These are phyloP conservation scores for Breviolum minutum DNA, from an alignment of 73 alveolate genomes.

Conservation along the genomic window DNA sequence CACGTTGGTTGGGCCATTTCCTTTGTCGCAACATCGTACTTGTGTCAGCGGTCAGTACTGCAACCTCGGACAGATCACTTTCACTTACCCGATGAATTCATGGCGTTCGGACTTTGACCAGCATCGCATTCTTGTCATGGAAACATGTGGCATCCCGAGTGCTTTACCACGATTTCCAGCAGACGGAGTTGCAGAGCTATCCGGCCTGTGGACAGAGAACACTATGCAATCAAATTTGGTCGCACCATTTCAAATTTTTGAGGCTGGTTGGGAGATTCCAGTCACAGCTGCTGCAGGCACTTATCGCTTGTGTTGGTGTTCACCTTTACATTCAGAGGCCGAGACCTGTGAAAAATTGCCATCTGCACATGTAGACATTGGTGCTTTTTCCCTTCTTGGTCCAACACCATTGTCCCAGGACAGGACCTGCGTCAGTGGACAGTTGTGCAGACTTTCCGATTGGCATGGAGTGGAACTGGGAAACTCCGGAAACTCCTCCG, in stretches of 20 bases:
- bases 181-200: not conserved
- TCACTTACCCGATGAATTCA: too few species aligned
- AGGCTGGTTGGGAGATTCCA: not conserved
- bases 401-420: constrained; percentile 1
- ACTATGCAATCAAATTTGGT: not conserved
- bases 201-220: not conserved
- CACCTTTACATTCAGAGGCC: not conserved
- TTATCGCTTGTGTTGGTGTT: constrained; percentile 38
- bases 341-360: not conserved
- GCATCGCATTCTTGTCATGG: constrained; percentile 16
- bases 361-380: not conserved
- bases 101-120: too few species aligned
- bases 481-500: not conserved
- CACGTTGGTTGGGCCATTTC: constrained; percentile 8
- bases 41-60: constrained; percentile 48
- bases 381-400: not conserved
- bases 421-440: not conserved
- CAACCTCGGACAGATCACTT: too few species aligned
- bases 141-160: constrained; percentile 25
- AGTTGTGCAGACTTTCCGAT: not conserved
- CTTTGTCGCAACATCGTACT: constrained; percentile 2
- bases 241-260: not conserved
- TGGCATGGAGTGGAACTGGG: not conserved
- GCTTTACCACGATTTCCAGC: not conserved
- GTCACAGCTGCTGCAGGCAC: constrained; percentile 43